A percentile compares a stretch with the other conserved stretches of the same genome.
Conservation (phyloP, 192 early-diverging fungal species). For the Entomortierella beljakovae region DNA sequence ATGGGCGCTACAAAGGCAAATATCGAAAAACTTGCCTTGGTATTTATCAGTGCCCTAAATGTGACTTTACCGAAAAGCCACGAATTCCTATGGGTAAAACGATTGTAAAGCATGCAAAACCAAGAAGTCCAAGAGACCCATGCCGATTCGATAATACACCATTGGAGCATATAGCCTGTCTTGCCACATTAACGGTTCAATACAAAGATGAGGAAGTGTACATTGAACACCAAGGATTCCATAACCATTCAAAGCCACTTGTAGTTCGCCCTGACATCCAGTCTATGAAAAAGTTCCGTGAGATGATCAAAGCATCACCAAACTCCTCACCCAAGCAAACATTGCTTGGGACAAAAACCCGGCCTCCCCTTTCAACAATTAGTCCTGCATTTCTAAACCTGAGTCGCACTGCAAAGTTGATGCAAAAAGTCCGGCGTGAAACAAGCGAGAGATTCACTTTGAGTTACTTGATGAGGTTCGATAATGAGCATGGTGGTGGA, state of each 20-base stretch:
- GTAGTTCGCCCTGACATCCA: not conserved
- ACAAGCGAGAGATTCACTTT: not conserved
- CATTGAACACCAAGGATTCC: not conserved
- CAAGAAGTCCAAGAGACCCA: not conserved
- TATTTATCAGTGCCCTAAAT: constrained; percentile 4
- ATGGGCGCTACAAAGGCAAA: not conserved
- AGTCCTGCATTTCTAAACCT: not conserved
- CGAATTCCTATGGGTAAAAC: not conserved
- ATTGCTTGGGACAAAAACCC: not conserved
- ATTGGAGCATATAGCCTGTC: not conserved
- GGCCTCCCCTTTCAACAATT: not conserved
- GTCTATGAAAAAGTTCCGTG: not conserved
- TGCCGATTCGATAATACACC: not conserved
- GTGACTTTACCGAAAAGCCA: not conserved
- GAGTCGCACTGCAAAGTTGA: not conserved
- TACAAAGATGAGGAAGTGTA: not conserved
- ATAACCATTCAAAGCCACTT: constrained; percentile 8
- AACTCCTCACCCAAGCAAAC: not conserved
- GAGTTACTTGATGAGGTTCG: constrained; percentile 9
- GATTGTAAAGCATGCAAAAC: not conserved
- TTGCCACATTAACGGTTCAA: not conserved
- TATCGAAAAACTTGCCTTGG: constrained; percentile 5
- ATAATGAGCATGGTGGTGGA: not conserved
- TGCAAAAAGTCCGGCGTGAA: not conserved
- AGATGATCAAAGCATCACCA: not conserved